phyloP scores from a whole-genome alignment of 257 asterid genomes.

The Nicotiana sylvestris region DNA sequence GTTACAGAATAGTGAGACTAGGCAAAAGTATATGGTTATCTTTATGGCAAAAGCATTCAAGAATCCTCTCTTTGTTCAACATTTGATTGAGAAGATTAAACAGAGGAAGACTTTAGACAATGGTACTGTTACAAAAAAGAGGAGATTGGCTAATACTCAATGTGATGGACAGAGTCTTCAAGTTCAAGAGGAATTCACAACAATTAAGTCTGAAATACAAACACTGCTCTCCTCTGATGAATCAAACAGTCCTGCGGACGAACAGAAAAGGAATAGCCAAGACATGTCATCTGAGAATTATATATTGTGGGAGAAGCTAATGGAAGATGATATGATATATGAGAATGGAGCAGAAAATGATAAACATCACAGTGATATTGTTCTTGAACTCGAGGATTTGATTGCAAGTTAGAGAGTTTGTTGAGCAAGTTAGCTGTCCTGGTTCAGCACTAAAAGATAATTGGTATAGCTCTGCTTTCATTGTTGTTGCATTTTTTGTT shows the following conservation, averaged over 20 bases:
- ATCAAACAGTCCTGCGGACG: conserved; percentile 30
- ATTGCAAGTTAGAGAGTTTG: conserved; percentile 17
- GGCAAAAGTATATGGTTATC: conserved; percentile 44
- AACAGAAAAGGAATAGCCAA: conserved; percentile 14
- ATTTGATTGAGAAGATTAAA: conserved; percentile 31
- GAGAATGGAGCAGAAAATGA: conserved; percentile 36
- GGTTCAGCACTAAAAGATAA: background rate
- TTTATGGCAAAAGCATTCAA: conserved; percentile 47
- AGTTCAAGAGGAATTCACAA: conserved; percentile 36
- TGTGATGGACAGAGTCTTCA: conserved; percentile 4
- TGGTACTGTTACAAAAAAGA: conserved; percentile 21
- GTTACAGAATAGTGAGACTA: conserved; percentile 34
- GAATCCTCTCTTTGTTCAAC: conserved; percentile 44
- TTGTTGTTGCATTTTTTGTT: background rate
- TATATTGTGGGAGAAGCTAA: conserved; percentile 81
- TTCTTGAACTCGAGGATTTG: conserved; percentile 39
- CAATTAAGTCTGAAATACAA: conserved; percentile 34
- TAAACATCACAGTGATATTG: conserved; percentile 32
- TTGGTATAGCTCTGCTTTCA: background rate
- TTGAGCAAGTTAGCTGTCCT: background rate
- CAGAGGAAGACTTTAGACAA: conserved; percentile 17
- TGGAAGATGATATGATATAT: conserved; percentile 87
- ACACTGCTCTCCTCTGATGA: conserved; percentile 45
- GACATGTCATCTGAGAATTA: conserved; percentile 51
- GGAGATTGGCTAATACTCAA: conserved; percentile 11